Conservation (phyloP, 2,329 filamentous ascomycete genomes). For the Aspergillus latus region DNA sequence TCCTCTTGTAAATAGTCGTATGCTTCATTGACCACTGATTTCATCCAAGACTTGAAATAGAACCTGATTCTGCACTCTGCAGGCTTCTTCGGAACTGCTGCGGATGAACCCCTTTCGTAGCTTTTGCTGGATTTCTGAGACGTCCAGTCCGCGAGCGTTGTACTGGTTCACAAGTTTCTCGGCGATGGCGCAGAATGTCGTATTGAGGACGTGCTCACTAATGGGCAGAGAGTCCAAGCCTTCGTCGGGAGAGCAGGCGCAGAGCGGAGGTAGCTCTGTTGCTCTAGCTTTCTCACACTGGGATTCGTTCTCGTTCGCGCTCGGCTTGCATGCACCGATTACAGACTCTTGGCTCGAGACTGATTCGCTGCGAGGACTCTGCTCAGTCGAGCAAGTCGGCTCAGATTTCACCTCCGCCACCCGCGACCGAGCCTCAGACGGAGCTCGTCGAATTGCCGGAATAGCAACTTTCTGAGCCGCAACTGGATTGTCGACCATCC, state of each 20-base stretch:
- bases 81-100: conserved; percentile 31
- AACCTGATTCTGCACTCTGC: conserved; percentile 43
- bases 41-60: conserved; percentile 44
- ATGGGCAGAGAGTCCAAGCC: conserved; percentile 19
- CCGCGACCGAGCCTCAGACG: not conserved
- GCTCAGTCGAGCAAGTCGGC: not conserved
- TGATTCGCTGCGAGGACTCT: no score
- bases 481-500: conserved; percentile 19
- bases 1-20: not conserved
- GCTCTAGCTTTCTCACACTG: not conserved
- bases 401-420: not conserved
- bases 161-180: conserved; percentile 41
- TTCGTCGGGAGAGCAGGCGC: conserved; percentile 26
- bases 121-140: conserved; percentile 36
- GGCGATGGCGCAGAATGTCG: conserved; percentile 41
- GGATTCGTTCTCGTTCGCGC: not conserved
- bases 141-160: conserved; percentile 36
- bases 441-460: conserved; percentile 27
- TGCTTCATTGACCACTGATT: conserved; percentile 30
- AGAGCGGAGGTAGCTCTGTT: conserved; percentile 19
- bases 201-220: conserved; percentile 31
- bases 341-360: not conserved
- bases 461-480: conserved; percentile 36
- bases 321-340: not conserved
- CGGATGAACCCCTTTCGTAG: conserved; percentile 38